phyloP scores from a whole-genome alignment of 441 rosid genomes.

The Dalechampia spathulata region DNA sequence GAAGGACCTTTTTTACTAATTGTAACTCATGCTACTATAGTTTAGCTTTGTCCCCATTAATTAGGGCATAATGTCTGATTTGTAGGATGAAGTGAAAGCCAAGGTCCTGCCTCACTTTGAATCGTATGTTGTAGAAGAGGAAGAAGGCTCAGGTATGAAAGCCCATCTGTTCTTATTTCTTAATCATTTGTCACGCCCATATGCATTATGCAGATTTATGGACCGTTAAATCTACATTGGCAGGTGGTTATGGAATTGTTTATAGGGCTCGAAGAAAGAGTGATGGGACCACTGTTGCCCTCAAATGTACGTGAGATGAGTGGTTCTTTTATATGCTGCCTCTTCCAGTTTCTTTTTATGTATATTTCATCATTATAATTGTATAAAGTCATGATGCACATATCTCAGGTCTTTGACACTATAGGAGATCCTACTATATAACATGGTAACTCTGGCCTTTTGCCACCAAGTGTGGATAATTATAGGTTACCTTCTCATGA shows the following conservation, averaged over 20 bases:
- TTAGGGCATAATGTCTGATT: slow-evolving; percentile 21
- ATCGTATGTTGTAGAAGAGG: slow-evolving; percentile 55
- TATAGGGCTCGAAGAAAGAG: slow-evolving; percentile 66
- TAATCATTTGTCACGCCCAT: neutral
- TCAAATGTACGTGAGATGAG: slow-evolving; percentile 59
- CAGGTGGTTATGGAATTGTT: slow-evolving; percentile 96
- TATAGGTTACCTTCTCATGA: neutral
- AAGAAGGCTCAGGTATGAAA: slow-evolving; percentile 80
- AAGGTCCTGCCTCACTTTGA: slow-evolving; percentile 62
- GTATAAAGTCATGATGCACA: neutral
- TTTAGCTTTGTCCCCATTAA: neutral
- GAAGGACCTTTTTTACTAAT: neutral
- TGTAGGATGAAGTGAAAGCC: slow-evolving; percentile 47
- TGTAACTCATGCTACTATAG: neutral
- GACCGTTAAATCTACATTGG: slow-evolving; percentile 19
- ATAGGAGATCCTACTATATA: neutral
- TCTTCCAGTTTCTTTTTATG: neutral
- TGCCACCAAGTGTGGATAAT: neutral
- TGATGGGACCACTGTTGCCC: slow-evolving; percentile 71
- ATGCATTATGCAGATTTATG: slow-evolving; percentile 6
- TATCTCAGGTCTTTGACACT: no score
- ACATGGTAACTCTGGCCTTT: neutral
- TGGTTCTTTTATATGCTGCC: slow-evolving; percentile 4
- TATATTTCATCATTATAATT: neutral
- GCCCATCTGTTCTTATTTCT: neutral